Conservation (phyloP, 495 filamentous ascomycete species). For the Podospora anserina region DNA sequence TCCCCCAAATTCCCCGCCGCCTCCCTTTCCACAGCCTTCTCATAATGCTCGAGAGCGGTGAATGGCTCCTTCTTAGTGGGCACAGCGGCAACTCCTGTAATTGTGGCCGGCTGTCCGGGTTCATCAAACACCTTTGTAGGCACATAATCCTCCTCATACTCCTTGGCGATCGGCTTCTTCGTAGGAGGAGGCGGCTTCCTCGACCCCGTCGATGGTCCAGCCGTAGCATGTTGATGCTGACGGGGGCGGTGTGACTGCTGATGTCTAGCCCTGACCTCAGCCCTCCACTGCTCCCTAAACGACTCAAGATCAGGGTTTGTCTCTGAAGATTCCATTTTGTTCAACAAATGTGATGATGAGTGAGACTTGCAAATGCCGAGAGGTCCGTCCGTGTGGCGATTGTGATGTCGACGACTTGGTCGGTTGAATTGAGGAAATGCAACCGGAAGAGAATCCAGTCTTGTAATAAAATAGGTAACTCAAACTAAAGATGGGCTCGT, state of each 20-base stretch:
- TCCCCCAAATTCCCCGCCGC: constrained; percentile 80
- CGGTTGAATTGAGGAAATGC: not conserved
- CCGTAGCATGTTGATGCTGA: constrained; percentile 6
- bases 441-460: not conserved
- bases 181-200: constrained; percentile 19
- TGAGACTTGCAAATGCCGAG: not conserved
- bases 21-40: constrained; percentile 86
- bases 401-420: not conserved
- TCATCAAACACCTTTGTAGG: constrained; percentile 40
- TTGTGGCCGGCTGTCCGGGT: constrained; percentile 12
- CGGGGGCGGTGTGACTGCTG: constrained; percentile 14
- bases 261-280: constrained; percentile 33
- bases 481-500: not conserved
- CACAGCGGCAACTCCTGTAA: constrained; percentile 5
- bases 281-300: constrained; percentile 40
- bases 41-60: constrained; percentile 89
- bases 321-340: constrained; percentile 24
- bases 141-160: constrained; percentile 39
- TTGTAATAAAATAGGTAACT: not conserved
- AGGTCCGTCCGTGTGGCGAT: not conserved
- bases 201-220: constrained; percentile 13
- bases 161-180: constrained; percentile 14
- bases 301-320: constrained; percentile 39
- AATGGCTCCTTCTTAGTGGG: constrained; percentile 51
- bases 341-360: not conserved